Base-by-base conservation (phyloP, 2,329 filamentous ascomycete genomes). In the Trichophyton verrucosum region DNA sequence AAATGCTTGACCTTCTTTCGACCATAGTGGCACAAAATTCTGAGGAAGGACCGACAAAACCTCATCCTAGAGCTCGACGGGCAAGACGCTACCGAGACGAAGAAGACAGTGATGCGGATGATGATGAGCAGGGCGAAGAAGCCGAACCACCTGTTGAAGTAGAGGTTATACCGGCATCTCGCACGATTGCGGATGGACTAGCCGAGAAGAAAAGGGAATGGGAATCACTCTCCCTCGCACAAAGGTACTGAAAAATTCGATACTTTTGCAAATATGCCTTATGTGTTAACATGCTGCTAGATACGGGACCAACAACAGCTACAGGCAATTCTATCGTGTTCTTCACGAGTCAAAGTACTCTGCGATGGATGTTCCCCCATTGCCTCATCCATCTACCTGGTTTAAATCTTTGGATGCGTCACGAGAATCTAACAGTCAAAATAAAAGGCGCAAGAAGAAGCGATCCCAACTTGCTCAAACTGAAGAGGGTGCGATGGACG, bases 331-430 rank as follows among this genome's bases (percentile, higher is more conserved):
- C 76, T 82, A 83, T 68, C 74, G 76, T 7, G 72, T 81, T n/a
- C 76, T 86, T 2, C 84, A 86, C 69, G 82, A 86, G 65, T 79
- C 83, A 30, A 78, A 78, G 57, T 74, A 83, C 64, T 77, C 76
- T 0, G 77, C 77, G n/a, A 76, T 81, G 58, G 74, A 79, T 2
- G 24, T 78, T 1, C 78, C 80, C 2, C 77, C 78, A 0, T 68
- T 85, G 15, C 81, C 84, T 0, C 77, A 82, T 58, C 71, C 80
- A 8, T 80, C 78, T 11, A 81, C 82, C 9, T 88, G 86, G 86
- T 88, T 88, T 68, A 68, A 74, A 24, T 15, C 46, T 27, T 24
- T 8, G n/a, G 55, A 3, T 76, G 79, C 11, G 49, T 63, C 40
- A 38, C 62, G 44, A 69, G 70, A 64, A 67, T 68, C 58, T 70